Conservation (phyloP, 495 filamentous ascomycete species). For the Hapsidospora chrysogenum region DNA sequence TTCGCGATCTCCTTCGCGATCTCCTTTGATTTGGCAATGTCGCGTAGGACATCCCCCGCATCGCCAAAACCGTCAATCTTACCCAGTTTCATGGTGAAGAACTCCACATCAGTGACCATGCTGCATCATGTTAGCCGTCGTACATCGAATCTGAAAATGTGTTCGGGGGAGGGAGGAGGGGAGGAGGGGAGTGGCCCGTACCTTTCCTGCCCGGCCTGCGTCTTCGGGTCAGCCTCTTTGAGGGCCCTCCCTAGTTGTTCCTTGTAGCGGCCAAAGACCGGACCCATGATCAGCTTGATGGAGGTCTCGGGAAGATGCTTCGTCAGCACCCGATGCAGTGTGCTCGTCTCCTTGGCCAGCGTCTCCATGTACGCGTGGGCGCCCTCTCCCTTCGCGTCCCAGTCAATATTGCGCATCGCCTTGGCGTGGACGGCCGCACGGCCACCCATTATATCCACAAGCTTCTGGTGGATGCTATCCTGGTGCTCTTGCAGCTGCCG, state of each 20-base stretch:
- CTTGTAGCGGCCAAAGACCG: constrained; percentile 76
- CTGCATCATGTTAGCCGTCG: constrained; percentile 24
- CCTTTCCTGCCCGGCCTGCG: constrained; percentile 54
- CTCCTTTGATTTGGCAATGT: constrained; percentile 48
- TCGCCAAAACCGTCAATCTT: constrained; percentile 70
- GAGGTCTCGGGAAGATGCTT: constrained; percentile 70
- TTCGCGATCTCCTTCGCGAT: not conserved
- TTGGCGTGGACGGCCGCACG: constrained; percentile 56
- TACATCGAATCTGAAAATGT: too few species aligned
- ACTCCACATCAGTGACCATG: constrained; percentile 64
- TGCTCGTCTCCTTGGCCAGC: constrained; percentile 73
- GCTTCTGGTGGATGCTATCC: constrained; percentile 80
- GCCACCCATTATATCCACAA: constrained; percentile 88
- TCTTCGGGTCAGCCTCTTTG: constrained; percentile 45
- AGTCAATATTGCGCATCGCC: constrained; percentile 59
- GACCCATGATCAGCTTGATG: constrained; percentile 72
- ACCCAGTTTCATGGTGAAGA: constrained; percentile 54
- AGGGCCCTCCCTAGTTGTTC: constrained; percentile 69
- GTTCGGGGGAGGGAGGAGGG: too few species aligned
- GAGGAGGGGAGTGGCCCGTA: constrained; percentile 15
- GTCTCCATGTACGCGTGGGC: constrained; percentile 78
- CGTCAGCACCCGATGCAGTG: constrained; percentile 70
- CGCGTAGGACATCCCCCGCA: constrained; percentile 47
- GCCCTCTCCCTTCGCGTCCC: constrained; percentile 33
- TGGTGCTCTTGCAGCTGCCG: constrained; percentile 87